Percentiles rank a stretch among this genome's conserved stretches.
Conservation (phyloP, 352 stramenopile genomes). For the Phytophthora melonis region DNA sequence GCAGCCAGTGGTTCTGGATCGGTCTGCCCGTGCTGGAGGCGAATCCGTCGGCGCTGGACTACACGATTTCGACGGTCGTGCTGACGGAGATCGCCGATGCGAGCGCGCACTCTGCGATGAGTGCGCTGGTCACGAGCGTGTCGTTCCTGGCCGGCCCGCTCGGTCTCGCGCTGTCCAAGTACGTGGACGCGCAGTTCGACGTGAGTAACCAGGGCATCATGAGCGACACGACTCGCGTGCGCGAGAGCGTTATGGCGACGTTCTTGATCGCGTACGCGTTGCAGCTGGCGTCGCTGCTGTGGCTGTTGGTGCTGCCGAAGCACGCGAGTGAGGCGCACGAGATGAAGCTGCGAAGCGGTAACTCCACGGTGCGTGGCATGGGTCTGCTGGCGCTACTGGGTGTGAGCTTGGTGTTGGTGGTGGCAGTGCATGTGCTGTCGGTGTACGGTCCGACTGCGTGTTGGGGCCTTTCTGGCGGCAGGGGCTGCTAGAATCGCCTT, state of each 20-base stretch:
- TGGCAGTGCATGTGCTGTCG: conserved; percentile 61
- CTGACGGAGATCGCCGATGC: conserved; percentile 62
- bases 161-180: conserved; percentile 64
- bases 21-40: conserved; percentile 66
- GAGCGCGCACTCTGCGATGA: conserved; percentile 31
- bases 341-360: conserved; percentile 36
- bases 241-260: conserved; percentile 50
- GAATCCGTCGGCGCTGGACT: conserved; percentile 61
- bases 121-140: conserved; percentile 57
- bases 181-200: conserved; percentile 64
- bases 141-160: conserved; percentile 54
- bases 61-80: conserved; percentile 58
- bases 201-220: conserved; percentile 49
- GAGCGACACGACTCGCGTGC: conserved; percentile 55
- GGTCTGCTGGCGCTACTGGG: conserved; percentile 35
- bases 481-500: conserved; percentile 48
- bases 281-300: conserved; percentile 57
- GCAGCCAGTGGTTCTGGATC: conserved; percentile 77
- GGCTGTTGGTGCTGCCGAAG: conserved; percentile 63
- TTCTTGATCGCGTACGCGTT: conserved; percentile 67
- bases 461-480: conserved; percentile 55
- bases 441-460: conserved; percentile 62
- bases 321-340: conserved; percentile 35
- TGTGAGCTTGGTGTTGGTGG: conserved; percentile 31
- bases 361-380: conserved; percentile 29